Evolutionary conservation across 768 basidiomycete genomes (phyloP).

Genomic region (Xerocomellus dryophilus): DNA sequence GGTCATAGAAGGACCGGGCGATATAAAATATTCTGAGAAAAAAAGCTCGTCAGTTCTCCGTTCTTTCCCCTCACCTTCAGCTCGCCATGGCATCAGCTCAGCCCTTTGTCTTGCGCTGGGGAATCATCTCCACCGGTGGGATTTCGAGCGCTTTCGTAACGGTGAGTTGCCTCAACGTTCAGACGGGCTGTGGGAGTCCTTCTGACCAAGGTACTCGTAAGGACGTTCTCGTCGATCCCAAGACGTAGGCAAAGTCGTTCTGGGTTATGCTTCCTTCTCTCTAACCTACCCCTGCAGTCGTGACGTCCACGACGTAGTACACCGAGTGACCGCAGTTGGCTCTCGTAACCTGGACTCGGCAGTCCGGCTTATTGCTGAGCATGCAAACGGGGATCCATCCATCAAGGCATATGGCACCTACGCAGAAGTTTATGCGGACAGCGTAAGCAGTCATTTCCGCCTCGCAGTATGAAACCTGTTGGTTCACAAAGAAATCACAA

Average conservation of each 20-base stretch:
- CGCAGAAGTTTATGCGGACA: constrained; percentile 67
- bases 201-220: constrained; percentile 29
- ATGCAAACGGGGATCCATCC: constrained; percentile 47
- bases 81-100: constrained; percentile 22
- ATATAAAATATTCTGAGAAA: constrained; percentile 6
- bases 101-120: constrained; percentile 65
- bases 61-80: not conserved
- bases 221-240: constrained; percentile 76
- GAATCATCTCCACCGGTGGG: constrained; percentile 79
- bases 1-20: not conserved
- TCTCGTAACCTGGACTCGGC: constrained; percentile 72
- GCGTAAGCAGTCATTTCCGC: constrained; percentile 39
- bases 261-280: not conserved
- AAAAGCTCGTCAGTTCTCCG: not conserved
- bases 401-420: constrained; percentile 75
- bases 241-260: constrained; percentile 47
- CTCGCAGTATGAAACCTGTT: not conserved
- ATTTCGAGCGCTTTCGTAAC: constrained; percentile 69
- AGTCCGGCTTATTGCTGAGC: constrained; percentile 57
- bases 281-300: constrained; percentile 43
- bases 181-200: not conserved
- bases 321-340: constrained; percentile 72
- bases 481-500: constrained; percentile 2
- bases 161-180: constrained; percentile 37
- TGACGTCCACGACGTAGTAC: constrained; percentile 57